phyloP scores from a whole-genome alignment of 2,329 filamentous ascomycete genomes.

The Ceratocystis cacaofunesta region DNA sequence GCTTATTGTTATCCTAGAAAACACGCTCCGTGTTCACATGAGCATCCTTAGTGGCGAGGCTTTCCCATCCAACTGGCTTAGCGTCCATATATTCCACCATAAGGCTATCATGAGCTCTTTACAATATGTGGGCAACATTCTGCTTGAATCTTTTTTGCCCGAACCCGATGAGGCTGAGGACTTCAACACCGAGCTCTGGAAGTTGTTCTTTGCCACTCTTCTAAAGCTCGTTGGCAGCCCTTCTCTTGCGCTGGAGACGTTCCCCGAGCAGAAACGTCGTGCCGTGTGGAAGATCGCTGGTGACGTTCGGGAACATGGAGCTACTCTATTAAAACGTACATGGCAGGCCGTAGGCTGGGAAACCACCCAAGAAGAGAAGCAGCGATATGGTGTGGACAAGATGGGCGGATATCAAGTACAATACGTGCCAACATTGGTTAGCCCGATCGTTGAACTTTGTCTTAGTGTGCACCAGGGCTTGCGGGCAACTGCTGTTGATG shows the following conservation, averaged over 20 bases:
- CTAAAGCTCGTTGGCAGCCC: constrained; percentile 81
- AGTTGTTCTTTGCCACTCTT: constrained; percentile 77
- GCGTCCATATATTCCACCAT: constrained; percentile 83
- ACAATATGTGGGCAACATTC: constrained; percentile 63
- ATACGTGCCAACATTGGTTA: constrained; percentile 84
- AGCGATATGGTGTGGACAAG: constrained; percentile 61
- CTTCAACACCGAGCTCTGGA: constrained; percentile 91
- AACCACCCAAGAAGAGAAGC: constrained; percentile 61
- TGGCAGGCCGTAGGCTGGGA: constrained; percentile 99
- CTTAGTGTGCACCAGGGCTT: constrained; percentile 89
- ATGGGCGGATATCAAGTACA: constrained; percentile 97
- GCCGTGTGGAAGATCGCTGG: constrained; percentile 99
- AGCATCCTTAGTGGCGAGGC: constrained; percentile 81
- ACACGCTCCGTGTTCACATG: constrained; percentile 69
- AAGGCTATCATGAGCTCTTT: constrained; percentile 76
- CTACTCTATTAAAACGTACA: constrained; percentile 65
- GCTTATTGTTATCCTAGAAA: constrained; percentile 58
- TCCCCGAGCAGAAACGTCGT: constrained; percentile 87
- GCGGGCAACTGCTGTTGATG: constrained; percentile 76
- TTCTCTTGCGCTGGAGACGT: constrained; percentile 80
- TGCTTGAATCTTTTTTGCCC: constrained; percentile 74
- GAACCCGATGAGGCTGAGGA: constrained; percentile 79
- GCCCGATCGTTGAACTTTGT: constrained; percentile 83
- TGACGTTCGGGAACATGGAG: constrained; percentile 83
- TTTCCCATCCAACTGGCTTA: constrained; percentile 81